Conservation (phyloP, 2,329 filamentous ascomycete genomes). For the Fusarium neocosmosporiellum region DNA sequence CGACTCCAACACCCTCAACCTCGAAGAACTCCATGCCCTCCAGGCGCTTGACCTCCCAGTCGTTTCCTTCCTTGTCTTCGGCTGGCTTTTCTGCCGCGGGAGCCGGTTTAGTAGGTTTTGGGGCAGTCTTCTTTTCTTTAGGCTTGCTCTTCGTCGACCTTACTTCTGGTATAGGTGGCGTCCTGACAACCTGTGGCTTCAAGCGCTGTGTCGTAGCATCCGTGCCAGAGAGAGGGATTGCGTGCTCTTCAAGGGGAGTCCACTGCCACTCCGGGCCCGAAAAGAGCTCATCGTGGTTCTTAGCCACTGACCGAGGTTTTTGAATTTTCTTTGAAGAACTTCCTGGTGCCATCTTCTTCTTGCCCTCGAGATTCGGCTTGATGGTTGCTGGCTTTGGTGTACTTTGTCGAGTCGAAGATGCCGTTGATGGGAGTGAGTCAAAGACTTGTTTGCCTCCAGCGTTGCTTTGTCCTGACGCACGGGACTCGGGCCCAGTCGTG, state of each 20-base stretch:
- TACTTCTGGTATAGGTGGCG: neutral
- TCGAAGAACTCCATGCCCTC: constrained; percentile 55
- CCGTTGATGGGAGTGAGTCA: constrained; percentile 13
- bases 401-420: constrained; percentile 6
- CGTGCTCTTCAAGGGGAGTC: constrained; percentile 3
- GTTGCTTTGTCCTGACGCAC: neutral
- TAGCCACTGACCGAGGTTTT: neutral
- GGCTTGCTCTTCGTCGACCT: constrained; percentile 1
- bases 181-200: neutral
- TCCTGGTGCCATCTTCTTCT: constrained; percentile 5
- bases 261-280: constrained; percentile 6
- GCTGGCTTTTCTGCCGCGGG: neutral
- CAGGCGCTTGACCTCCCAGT: constrained; percentile 58
- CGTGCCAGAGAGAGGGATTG: constrained; percentile 10
- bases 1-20: constrained; percentile 48
- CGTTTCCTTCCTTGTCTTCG: constrained; percentile 4
- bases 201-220: constrained; percentile 9
- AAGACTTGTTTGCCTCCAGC: neutral
- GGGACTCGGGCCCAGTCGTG: neutral
- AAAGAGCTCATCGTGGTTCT: neutral
- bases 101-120: neutral
- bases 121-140: constrained; percentile 4
- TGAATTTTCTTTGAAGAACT: neutral
- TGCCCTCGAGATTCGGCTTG: neutral
- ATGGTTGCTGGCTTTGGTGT: constrained; percentile 8